phyloP scores from a whole-genome alignment of 2,329 filamentous ascomycete genomes.

The Penicillium sp. region DNA sequence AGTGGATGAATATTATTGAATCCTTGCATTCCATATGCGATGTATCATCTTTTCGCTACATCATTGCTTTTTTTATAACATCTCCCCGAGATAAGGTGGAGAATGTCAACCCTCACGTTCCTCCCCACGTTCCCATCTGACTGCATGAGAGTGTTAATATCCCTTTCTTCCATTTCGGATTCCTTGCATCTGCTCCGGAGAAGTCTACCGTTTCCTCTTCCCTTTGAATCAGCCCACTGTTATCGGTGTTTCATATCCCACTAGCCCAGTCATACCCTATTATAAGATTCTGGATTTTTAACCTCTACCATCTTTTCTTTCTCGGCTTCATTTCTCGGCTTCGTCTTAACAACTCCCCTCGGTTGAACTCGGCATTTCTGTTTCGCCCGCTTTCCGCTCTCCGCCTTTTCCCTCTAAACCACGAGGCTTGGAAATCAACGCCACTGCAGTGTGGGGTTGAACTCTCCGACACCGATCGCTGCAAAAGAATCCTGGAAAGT shows the following conservation, averaged over 20 bases:
- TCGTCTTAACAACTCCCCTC: neutral
- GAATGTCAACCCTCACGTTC: conserved; percentile 1
- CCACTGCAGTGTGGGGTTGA: conserved; percentile 9
- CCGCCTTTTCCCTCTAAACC: neutral
- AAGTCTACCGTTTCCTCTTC: conserved; percentile 1
- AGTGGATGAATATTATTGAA: neutral
- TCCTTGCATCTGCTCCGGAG: neutral
- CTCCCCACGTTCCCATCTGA: neutral
- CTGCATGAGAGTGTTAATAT: neutral
- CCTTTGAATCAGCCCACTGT: neutral
- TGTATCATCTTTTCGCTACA: neutral
- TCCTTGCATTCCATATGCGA: neutral
- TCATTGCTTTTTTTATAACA: neutral
- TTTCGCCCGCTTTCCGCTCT: conserved; percentile 12
- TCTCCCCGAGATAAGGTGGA: neutral
- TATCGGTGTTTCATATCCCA: neutral
- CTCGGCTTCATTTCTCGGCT: neutral
- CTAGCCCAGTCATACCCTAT: neutral
- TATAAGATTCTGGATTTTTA: neutral
- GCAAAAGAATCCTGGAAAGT: conserved; percentile 1
- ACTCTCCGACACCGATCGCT: neutral
- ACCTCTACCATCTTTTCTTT: neutral
- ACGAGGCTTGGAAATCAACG: conserved; percentile 4
- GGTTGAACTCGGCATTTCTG: conserved; percentile 11
- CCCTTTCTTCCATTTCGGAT: neutral